These are phyloP conservation scores for Aspergillus campestris DNA, from an alignment of 495 filamentous ascomycete species.

Conservation along the genomic window DNA sequence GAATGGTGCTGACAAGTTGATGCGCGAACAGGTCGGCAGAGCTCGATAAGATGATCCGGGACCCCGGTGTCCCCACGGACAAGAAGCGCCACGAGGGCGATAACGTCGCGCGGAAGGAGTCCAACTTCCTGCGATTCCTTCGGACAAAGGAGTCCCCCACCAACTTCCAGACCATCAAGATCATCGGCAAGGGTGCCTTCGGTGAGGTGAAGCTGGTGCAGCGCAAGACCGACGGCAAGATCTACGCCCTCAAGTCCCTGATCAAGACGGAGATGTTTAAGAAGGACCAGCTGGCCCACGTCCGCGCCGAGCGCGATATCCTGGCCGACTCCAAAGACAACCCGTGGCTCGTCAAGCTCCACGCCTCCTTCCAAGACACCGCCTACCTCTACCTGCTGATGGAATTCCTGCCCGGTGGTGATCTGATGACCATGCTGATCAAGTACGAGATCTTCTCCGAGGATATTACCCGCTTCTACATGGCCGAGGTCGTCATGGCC, in stretches of 20 bases:
- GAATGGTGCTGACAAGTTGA: no score
- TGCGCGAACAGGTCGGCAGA: constrained; percentile 62
- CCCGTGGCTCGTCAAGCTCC: constrained; percentile 97
- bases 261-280: constrained; percentile 99
- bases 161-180: constrained; percentile 92
- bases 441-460: constrained; percentile 99
- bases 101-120: constrained; percentile 72
- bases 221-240: constrained; percentile 91
- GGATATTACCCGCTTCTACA: constrained; percentile 98
- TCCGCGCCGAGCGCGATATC: constrained; percentile 95
- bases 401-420: constrained; percentile 97
- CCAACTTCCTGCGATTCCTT: constrained; percentile 85
- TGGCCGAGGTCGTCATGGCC: constrained; percentile 94
- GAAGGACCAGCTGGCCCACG: constrained; percentile 98
- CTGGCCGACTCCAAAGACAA: constrained; percentile 92
- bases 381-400: constrained; percentile 98
- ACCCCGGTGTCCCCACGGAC: constrained; percentile 61
- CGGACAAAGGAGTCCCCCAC: constrained; percentile 83
- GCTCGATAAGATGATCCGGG: constrained; percentile 71
- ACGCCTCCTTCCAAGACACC: constrained; percentile 92
- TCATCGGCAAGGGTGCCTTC: constrained; percentile 98
- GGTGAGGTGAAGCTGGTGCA: constrained; percentile 96
- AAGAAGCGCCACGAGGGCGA: constrained; percentile 72
- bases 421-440: constrained; percentile 99
- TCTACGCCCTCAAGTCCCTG: constrained; percentile 96